A percentile compares a stretch with the other conserved stretches of the same genome.
Conservation (phyloP, 2,329 filamentous ascomycete genomes). For the Bipolaris sorokiniana region DNA sequence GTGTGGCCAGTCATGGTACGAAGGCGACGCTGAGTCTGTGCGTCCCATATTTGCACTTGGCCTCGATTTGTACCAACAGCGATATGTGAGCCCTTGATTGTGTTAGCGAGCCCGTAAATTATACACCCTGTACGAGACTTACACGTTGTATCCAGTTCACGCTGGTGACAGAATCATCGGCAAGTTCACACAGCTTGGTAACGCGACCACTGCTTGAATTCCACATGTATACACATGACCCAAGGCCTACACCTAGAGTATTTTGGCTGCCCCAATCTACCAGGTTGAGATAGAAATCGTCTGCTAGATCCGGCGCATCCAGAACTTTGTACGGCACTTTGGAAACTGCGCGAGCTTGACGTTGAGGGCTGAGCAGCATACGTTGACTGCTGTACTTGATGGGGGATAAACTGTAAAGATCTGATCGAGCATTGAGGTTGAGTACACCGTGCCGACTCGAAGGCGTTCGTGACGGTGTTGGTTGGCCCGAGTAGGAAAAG, state of each 20-base stretch:
- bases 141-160: constrained; percentile 96
- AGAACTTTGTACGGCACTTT: constrained; percentile 98
- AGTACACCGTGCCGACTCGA: constrained; percentile 80
- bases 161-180: constrained; percentile 93
- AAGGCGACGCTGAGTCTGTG: constrained; percentile 80
- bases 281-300: constrained; percentile 97
- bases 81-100: constrained; percentile 77
- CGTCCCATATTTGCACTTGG: constrained; percentile 97
- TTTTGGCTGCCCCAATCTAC: constrained; percentile 98
- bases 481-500: constrained; percentile 87
- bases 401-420: constrained; percentile 94
- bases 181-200: constrained; percentile 89
- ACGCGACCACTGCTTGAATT: constrained; percentile 90
- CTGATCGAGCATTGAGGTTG: constrained; percentile 86
- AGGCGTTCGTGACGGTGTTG: constrained; percentile 86
- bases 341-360: constrained; percentile 86
- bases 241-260: constrained; percentile 88
- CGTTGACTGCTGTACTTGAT: constrained; percentile 92
- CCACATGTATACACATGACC: constrained; percentile 97
- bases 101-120: constrained; percentile 12
- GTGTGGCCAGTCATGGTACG: constrained; percentile 98
- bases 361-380: constrained; percentile 87
- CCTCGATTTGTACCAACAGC: constrained; percentile 95
- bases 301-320: constrained; percentile 92
- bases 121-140: constrained; percentile 28